A percentile compares a stretch with the other conserved stretches of the same genome.
phyloP scores from a whole-genome alignment of 116 monocot genomes.

The Posidonia oceanica region DNA sequence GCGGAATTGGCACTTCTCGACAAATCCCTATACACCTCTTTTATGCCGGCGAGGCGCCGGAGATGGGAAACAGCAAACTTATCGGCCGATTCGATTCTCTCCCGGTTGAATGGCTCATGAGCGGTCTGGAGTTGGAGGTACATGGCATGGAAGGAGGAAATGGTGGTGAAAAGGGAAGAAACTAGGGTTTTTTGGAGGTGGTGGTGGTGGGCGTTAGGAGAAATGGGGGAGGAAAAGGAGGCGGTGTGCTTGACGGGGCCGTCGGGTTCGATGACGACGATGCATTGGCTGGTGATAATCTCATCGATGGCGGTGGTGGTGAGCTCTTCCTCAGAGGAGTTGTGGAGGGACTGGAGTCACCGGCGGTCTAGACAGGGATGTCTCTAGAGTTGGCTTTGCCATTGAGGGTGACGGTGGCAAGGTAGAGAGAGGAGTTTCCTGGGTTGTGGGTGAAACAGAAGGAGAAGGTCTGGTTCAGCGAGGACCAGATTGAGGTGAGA shows the following conservation, averaged over 20 bases:
- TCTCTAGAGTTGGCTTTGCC: conserved; percentile 14
- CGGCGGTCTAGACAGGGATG: conserved; percentile 37
- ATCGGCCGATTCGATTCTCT: conserved; percentile 46
- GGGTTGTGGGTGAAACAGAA: conserved; percentile 30
- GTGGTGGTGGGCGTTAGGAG: not conserved
- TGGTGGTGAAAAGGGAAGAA: conserved; percentile 47
- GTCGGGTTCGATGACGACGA: conserved; percentile 89
- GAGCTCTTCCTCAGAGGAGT: conserved; percentile 24
- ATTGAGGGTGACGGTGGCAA: conserved; percentile 28
- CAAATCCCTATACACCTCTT: conserved; percentile 15
- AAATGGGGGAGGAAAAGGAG: not conserved
- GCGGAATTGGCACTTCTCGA: not conserved
- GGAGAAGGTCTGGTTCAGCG: conserved; percentile 38
- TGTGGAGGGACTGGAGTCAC: no score
- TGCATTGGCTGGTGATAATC: conserved; percentile 79
- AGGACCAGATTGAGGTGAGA: conserved; percentile 26
- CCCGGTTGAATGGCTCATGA: conserved; percentile 53
- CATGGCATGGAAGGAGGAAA: conserved; percentile 72
- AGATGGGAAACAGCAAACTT: conserved; percentile 64
- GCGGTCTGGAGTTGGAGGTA: conserved; percentile 80
- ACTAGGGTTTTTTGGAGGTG: conserved; percentile 17
- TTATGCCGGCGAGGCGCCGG: conserved; percentile 65
- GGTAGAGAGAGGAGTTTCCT: conserved; percentile 21
- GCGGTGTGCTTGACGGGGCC: conserved; percentile 1
- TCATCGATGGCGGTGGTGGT: conserved; percentile 25